phyloP scores from a whole-genome alignment of 2,329 filamentous ascomycete genomes.

The Metarhizium guizhouense region DNA sequence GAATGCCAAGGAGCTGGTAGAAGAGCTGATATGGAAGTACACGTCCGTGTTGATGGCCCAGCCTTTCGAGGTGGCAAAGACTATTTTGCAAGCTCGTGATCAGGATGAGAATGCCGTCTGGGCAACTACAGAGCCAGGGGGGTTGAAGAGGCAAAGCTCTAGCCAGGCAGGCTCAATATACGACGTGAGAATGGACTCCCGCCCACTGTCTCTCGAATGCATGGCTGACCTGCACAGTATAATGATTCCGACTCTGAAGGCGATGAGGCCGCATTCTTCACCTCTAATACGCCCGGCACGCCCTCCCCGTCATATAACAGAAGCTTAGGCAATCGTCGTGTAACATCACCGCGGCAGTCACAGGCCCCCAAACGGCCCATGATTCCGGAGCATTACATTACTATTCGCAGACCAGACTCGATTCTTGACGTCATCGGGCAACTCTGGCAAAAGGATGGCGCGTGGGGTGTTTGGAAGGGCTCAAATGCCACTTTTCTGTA shows the following conservation, averaged over 20 bases:
- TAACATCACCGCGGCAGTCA: conserved; percentile 19
- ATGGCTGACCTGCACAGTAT: neutral
- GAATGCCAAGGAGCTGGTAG: conserved; percentile 66
- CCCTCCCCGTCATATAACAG: conserved; percentile 36
- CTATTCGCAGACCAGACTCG: conserved; percentile 67
- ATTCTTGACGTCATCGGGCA: conserved; percentile 80
- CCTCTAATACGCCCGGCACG: conserved; percentile 50
- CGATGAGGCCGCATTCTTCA: conserved; percentile 81
- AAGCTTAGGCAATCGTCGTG: conserved; percentile 21
- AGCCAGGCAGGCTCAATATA: conserved; percentile 25
- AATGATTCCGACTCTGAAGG: conserved; percentile 58
- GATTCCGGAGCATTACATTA: conserved; percentile 49
- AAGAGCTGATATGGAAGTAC: conserved; percentile 88
- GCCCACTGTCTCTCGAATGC: neutral
- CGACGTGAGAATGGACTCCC: conserved; percentile 19
- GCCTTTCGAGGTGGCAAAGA: conserved; percentile 96
- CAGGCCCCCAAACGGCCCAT: conserved; percentile 19
- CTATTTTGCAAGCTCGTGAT: conserved; percentile 68
- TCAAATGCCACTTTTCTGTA: conserved; percentile 92
- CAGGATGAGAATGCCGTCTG: conserved; percentile 39
- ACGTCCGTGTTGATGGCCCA: conserved; percentile 81
- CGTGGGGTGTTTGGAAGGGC: conserved; percentile 89
- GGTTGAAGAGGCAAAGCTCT: conserved; percentile 19
- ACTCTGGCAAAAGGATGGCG: conserved; percentile 81
- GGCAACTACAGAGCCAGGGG: conserved; percentile 14